Percentiles rank a stretch among this genome's conserved stretches.
Conservation (phyloP, 2,329 filamentous ascomycete genomes). For the Penicillium occitanis region DNA sequence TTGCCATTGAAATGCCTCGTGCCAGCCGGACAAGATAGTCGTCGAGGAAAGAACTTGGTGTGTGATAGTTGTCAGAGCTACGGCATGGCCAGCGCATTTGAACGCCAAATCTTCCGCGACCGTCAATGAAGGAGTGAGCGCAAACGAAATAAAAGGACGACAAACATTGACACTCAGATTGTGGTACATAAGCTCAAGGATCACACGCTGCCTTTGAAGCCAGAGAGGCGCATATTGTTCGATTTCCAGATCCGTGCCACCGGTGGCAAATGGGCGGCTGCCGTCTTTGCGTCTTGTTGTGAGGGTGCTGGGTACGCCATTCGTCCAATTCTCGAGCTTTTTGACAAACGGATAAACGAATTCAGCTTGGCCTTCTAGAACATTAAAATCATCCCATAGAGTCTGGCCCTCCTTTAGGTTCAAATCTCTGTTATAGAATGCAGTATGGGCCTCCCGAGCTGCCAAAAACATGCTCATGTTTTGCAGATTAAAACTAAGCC, state of each 20-base stretch:
- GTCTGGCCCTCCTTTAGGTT: slow-evolving; percentile 27
- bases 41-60: slow-evolving; percentile 37
- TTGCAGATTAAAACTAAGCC: slow-evolving; percentile 42
- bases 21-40: slow-evolving; percentile 38
- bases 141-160: slow-evolving; percentile 44
- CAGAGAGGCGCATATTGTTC: slow-evolving; percentile 42
- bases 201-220: slow-evolving; percentile 46
- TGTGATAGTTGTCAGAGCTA: slow-evolving; percentile 42
- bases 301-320: slow-evolving; percentile 40
- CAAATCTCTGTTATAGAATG: slow-evolving; percentile 36
- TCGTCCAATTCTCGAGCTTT: slow-evolving; percentile 35
- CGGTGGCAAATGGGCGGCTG: slow-evolving; percentile 40
- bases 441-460: slow-evolving; percentile 35
- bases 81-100: slow-evolving; percentile 37
- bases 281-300: slow-evolving; percentile 38
- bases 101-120: slow-evolving; percentile 31
- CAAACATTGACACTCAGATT: slow-evolving; percentile 40
- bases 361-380: slow-evolving; percentile 35
- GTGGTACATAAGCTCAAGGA: slow-evolving; percentile 47
- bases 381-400: slow-evolving; percentile 34
- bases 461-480: slow-evolving; percentile 38
- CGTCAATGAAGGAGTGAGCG: slow-evolving; percentile 3
- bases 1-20: slow-evolving; percentile 46
- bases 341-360: slow-evolving; percentile 31
- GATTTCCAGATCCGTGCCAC: slow-evolving; percentile 36